Evolutionary conservation across 169 alveolate species (phyloP).

Genomic region (Babesia ovata): DNA sequence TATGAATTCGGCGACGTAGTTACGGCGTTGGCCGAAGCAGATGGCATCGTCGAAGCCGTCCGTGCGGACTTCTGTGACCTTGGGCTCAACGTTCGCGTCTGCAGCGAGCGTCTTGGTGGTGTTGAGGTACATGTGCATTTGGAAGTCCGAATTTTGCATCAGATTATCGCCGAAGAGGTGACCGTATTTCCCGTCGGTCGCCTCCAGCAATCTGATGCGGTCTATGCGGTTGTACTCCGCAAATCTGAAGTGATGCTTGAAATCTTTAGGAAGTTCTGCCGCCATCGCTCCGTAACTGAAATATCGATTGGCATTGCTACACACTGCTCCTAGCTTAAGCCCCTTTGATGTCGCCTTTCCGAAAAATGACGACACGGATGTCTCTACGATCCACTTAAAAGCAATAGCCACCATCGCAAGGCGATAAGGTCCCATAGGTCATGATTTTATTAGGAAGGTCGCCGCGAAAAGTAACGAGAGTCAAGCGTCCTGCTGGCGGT

Average conservation of each 20-base stretch:
- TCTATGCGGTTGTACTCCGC: constrained; percentile 39
- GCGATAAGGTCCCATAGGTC: neutral
- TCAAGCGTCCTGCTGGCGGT: no score
- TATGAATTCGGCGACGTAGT: constrained; percentile 34
- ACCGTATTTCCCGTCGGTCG: constrained; percentile 58
- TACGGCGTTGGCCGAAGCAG: constrained; percentile 19
- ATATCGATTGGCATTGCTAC: neutral
- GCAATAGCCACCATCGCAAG: neutral
- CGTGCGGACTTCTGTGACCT: constrained; percentile 2
- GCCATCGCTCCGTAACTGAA: constrained; percentile 6
- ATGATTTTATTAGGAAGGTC: neutral
- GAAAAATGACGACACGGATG: neutral
- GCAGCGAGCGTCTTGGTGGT: constrained; percentile 7
- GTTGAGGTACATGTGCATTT: constrained; percentile 51
- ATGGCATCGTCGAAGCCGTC: constrained; percentile 38
- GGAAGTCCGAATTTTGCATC: constrained; percentile 37
- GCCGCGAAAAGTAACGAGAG: neutral
- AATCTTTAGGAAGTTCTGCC: constrained; percentile 34
- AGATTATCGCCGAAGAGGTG: constrained; percentile 62
- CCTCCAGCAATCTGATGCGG: constrained; percentile 11
- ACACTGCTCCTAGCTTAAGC: neutral
- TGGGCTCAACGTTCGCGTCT: constrained; percentile 6
- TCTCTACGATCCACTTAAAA: neutral
- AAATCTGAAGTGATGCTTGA: constrained; percentile 33
- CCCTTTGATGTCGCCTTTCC: neutral